Evolutionary conservation across 2,329 filamentous ascomycete species (phyloP), one percentile per base, ranked within the genome.

Genomic region (Epicoccum nigrum): DNA sequence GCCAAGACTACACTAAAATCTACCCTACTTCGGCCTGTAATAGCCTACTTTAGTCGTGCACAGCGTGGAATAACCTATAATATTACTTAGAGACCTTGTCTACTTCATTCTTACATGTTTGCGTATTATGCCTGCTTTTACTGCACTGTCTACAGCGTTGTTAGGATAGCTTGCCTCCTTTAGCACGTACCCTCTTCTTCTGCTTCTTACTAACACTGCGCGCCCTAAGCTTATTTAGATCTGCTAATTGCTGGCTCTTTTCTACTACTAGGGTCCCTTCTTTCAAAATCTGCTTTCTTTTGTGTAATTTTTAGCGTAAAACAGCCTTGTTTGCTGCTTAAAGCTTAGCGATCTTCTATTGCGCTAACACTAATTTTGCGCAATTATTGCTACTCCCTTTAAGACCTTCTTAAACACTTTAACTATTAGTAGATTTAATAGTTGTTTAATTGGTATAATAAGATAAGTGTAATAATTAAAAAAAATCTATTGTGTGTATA

Each of bases 361-460:
- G 7, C 5, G 17, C 3, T 7, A 33, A n/a, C 16, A 15, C n/a
- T n/a, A 33, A 6, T 15, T 33, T 11, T 33, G 7, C 5, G 6
- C 12, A 16, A 17, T 17, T 6, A 7, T 15, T 33, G 5, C 4
- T 4, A 6, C 31, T 11, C n/a, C 31, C 6, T 33, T 17, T 17
- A 27, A 52, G 72, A 72, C 38, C 62, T 58, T 65, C 44, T 51
- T 46, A n/a, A n/a, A n/a, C n/a, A n/a, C n/a, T n/a, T n/a, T 59
- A 17, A 25, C 67, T 65, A 51, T 72, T 74, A 45, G 55, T 52
- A 44, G 51, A 7, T 46, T 55, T 71, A 45, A 72, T 60, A 45
- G 51, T n/a, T n/a, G n/a, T n/a, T n/a, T n/a, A n/a, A n/a, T n/a
- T n/a, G n/a, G n/a, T n/a, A n/a, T n/a, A n/a, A n/a, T n/a, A n/a